Evolutionary conservation across 768 basidiomycete species (phyloP).

Genomic region (Podaxis carcinomalis): DNA sequence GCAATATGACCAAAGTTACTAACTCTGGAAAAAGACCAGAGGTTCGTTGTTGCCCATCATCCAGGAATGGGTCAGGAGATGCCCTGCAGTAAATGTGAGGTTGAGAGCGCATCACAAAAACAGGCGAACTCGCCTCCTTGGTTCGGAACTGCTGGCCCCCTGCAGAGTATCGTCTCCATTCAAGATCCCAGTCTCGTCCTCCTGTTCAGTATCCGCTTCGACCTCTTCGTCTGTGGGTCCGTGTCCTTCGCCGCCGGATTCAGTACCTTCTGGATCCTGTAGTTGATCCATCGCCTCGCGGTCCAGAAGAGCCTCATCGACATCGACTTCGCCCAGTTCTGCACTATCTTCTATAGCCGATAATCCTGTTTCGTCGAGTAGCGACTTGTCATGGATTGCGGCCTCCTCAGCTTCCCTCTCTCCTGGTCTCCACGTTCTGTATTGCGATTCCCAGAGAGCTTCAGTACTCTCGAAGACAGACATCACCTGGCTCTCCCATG

Average conservation of each 20-base stretch:
- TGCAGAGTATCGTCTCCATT: neutral
- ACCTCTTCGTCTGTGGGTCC: slow-evolving; percentile 19
- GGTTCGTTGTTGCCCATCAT: neutral
- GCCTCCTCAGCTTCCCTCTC: slow-evolving; percentile 13
- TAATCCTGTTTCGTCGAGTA: slow-evolving; percentile 27
- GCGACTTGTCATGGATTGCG: slow-evolving; percentile 14
- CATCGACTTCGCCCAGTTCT: slow-evolving; percentile 20
- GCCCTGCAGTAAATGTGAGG: neutral
- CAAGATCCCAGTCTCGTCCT: slow-evolving; percentile 6
- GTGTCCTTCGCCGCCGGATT: slow-evolving; percentile 24
- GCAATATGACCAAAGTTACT: neutral
- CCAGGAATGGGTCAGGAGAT: slow-evolving; percentile 4
- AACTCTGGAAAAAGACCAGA: neutral
- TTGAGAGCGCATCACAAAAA: neutral
- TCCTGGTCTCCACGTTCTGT: slow-evolving; percentile 54
- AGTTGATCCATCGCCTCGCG: neutral
- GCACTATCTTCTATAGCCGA: slow-evolving; percentile 29
- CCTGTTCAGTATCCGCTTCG: slow-evolving; percentile 14
- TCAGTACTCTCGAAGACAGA: slow-evolving; percentile 89
- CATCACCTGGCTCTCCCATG: slow-evolving; percentile 76
- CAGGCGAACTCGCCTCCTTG: neutral
- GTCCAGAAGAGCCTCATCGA: neutral
- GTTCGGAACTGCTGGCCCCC: neutral
- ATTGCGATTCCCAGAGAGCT: slow-evolving; percentile 71
- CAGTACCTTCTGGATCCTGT: slow-evolving; percentile 27